phyloP scores from a whole-genome alignment of 306 rosid species.

The Inga leiocalycina region DNA sequence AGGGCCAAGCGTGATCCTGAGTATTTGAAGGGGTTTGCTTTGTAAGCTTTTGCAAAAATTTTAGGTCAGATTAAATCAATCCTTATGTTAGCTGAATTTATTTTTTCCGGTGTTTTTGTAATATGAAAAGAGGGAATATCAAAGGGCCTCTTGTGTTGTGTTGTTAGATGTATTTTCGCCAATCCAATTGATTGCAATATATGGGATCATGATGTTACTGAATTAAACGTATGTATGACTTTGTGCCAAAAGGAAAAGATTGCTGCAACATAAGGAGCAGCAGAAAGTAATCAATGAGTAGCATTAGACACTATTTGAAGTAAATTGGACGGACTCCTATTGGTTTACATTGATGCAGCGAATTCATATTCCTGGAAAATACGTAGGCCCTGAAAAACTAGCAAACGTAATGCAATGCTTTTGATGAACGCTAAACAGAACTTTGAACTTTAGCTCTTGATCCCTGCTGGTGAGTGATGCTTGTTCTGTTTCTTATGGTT shows the following conservation, averaged over 20 bases:
- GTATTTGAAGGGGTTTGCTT: conserved; percentile 73
- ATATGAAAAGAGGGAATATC: not conserved
- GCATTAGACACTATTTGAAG: not conserved
- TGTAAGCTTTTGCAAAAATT: conserved; percentile 17
- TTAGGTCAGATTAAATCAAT: not conserved
- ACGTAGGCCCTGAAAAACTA: not conserved
- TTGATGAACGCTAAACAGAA: not conserved
- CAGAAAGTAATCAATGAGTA: not conserved
- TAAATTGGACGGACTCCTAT: not conserved
- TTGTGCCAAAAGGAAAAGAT: not conserved
- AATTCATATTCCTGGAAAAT: not conserved
- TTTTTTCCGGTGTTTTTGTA: not conserved
- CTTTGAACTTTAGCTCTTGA: not conserved
- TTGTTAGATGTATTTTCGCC: conserved; percentile 19
- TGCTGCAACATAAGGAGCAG: not conserved
- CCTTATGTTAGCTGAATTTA: too few species aligned
- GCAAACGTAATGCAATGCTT: not conserved
- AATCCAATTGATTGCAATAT: not conserved
- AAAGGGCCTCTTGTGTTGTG: conserved; percentile 8
- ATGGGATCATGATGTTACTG: not conserved
- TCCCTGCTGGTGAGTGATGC: not conserved
- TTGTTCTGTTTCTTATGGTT: not conserved
- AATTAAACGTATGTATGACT: not conserved
- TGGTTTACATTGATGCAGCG: not conserved
- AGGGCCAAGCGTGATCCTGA: conserved; percentile 85